Evolutionary conservation across 2,329 filamentous ascomycete genomes (phyloP), one percentile per base, ranked within the genome.

Genomic region (Tolypocladium ophioglossoides): DNA sequence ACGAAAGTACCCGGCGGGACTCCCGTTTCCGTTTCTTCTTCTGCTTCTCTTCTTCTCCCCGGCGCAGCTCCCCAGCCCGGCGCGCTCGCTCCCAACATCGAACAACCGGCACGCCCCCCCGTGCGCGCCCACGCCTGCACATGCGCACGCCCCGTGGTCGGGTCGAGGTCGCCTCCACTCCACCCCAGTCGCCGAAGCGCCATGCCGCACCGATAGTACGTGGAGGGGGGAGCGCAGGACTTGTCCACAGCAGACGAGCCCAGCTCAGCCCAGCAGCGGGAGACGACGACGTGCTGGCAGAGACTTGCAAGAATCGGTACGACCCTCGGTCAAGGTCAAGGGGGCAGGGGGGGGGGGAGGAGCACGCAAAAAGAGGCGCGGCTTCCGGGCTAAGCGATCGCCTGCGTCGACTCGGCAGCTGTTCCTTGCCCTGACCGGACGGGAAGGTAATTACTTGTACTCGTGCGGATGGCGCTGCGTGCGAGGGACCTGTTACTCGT

Each of bases 371-470:
- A 18, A 46, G 53, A 56, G 56, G 57, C 55, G 57, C 57, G 57
- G 57, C 51, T 55, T 55, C 57, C 53, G 53, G 55, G 57, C 57
- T 57, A 56, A 56, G 57, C 57, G 52, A 58, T 57, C 57, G 51
- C 46, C 54, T 58, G 52, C 49, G 54, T 51, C 41, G 41, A 30
- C 41, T 46, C 48, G 48, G 48, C 48, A 50, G 48, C 30, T 37
- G 41, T 27, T 30, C 41, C 41, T 7, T 24, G 48, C 34, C 48
- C 35, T 16, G 47, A 16, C 47, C 32, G 47, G 40, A 44, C 46
- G 46, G 32, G 47, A n/a, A n/a, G n/a, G n/a, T n/a, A n/a, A n/a
- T n/a, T 12, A 22, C 27, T n/a, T 4, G 40, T 22, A 44, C 24
- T 14, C 10, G 40, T 44, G 40, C 40, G 9, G 32, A 32, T 32